These are phyloP conservation scores for Tetraselmis chui DNA, from an alignment of 139 green algal genomes.

Conservation along the genomic window DNA sequence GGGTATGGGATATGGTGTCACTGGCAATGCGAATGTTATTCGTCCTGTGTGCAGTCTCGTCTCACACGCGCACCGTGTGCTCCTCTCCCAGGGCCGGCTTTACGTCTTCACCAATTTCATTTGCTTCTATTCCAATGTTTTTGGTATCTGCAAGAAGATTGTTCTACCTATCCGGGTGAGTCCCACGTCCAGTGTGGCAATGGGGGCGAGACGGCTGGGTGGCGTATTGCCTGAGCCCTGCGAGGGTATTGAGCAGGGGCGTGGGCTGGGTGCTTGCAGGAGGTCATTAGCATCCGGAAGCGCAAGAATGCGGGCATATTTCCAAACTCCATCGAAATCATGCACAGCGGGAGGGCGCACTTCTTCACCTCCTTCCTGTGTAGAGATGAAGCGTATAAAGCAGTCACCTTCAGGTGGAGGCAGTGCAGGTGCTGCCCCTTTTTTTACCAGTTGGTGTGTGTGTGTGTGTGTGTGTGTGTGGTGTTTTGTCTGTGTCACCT, in stretches of 20 bases:
- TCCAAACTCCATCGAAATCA: conserved; percentile 70
- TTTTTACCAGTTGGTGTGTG: no score
- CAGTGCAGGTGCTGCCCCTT: conserved; percentile 25
- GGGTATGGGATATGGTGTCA: background rate
- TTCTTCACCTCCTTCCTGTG: conserved; percentile 86
- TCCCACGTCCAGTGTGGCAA: background rate
- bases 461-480: no score
- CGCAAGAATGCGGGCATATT: conserved; percentile 67
- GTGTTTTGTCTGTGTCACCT: no score
- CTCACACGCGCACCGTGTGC: no score
- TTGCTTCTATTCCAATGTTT: conserved; percentile 84
- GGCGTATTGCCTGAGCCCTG: background rate
- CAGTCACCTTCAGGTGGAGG: conserved; percentile 45
- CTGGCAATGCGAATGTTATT: no score
- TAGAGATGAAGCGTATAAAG: conserved; percentile 60
- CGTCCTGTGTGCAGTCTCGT: background rate
- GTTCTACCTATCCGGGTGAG: conserved; percentile 56
- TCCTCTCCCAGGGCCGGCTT: background rate
- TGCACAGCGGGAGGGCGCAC: conserved; percentile 27
- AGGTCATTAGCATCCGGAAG: conserved; percentile 57
- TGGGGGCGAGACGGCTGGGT: background rate
- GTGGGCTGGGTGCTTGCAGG: conserved; percentile 20
- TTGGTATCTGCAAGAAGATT: conserved; percentile 70
- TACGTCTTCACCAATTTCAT: conserved; percentile 68
- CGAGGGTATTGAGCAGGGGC: background rate